phyloP scores from a whole-genome alignment of 1,284 basidiomycete genomes.

The Ganoderma sp. region DNA sequence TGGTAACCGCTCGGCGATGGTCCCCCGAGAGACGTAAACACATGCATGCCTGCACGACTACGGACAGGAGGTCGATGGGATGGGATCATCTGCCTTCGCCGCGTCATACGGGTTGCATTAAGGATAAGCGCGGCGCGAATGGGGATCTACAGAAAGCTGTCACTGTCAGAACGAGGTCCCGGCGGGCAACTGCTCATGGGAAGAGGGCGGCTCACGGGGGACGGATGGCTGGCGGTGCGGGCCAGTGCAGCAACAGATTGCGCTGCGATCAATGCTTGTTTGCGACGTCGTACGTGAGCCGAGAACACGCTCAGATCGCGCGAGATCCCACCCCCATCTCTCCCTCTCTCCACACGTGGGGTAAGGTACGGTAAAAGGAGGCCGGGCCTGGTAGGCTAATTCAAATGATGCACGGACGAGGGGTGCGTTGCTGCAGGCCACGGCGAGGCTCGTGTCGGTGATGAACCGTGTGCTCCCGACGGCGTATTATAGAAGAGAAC shows the following conservation, averaged over 20 bases:
- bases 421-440: not conserved
- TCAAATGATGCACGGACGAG: not conserved
- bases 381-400: not conserved
- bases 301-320: not conserved
- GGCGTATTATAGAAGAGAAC: not conserved
- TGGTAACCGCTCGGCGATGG: not conserved
- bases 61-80: not conserved
- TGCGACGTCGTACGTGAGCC: not conserved
- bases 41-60: not conserved
- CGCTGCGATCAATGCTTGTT: conserved; percentile 5
- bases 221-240: not conserved
- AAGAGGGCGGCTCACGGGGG: not conserved
- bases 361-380: not conserved
- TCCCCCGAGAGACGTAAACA: not conserved
- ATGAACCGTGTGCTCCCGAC: not conserved
- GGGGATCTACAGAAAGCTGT: not conserved
- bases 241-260: conserved; percentile 3
- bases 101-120: not conserved
- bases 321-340: not conserved
- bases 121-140: not conserved
- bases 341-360: not conserved
- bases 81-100: not conserved
- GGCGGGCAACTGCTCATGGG: not conserved
- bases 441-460: not conserved
- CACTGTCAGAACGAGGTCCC: not conserved